These are phyloP conservation scores for Plantago major DNA, from an alignment of 257 asterid genomes.

Conservation along the genomic window DNA sequence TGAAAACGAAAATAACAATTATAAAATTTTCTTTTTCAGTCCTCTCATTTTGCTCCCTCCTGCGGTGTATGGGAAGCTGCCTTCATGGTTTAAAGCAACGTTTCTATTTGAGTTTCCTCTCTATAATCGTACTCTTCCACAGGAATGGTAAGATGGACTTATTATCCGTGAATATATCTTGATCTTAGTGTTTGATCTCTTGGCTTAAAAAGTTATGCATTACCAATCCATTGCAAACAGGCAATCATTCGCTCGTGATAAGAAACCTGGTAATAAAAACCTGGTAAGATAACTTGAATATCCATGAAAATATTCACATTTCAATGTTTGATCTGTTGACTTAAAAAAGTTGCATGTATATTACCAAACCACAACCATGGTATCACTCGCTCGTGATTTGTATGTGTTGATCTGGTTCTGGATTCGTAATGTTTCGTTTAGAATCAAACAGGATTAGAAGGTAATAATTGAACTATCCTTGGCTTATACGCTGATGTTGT, in stretches of 20 bases:
- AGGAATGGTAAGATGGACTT: constrained; percentile 48
- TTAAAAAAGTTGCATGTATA: background rate
- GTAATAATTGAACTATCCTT: too few relatives aligned
- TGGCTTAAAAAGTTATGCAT: background rate
- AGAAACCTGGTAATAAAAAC: too few relatives aligned
- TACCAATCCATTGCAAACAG: background rate
- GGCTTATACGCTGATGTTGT: too few relatives aligned
- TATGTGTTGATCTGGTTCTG: too few relatives aligned
- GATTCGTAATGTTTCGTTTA: too few relatives aligned
- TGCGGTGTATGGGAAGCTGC: constrained; percentile 58
- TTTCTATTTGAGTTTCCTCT: constrained; percentile 85
- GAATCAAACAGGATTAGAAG: too few relatives aligned
- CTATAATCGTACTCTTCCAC: constrained; percentile 72
- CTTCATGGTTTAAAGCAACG: constrained; percentile 62
- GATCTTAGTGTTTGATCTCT: background rate
- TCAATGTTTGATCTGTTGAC: too few relatives aligned
- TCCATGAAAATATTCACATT: too few relatives aligned
- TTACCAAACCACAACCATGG: background rate
- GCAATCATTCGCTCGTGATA: background rate
- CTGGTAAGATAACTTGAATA: too few relatives aligned
- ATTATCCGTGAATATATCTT: constrained; percentile 1
- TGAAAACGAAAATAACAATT: background rate
- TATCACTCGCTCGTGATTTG: too few relatives aligned
- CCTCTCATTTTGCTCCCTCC: constrained; percentile 93
- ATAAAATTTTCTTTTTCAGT: constrained; percentile 43